Evolutionary conservation across 345 rosid species (phyloP).

Genomic region (Murraya koenigii): DNA sequence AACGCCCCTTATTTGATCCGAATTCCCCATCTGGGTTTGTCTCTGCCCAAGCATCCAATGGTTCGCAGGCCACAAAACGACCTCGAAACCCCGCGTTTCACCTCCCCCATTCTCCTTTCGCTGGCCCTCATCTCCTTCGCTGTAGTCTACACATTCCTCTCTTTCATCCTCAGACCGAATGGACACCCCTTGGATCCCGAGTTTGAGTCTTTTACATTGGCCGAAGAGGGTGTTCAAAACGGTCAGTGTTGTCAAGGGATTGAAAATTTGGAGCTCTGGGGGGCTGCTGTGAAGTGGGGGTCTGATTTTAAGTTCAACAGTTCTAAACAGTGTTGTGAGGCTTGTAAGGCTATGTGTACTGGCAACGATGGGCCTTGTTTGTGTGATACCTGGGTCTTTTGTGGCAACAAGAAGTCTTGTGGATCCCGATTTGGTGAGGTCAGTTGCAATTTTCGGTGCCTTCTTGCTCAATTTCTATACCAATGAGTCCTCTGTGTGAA

Average conservation of each 20-base stretch:
- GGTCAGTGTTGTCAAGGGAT: constrained; percentile 79
- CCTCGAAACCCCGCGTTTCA: constrained; percentile 52
- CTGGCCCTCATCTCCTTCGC: constrained; percentile 58
- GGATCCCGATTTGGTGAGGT: constrained; percentile 94
- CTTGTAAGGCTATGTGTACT: constrained; percentile 86
- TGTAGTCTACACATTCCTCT: constrained; percentile 65
- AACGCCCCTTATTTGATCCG: constrained; percentile 5
- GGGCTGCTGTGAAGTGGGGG: constrained; percentile 98
- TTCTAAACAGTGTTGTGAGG: constrained; percentile 67
- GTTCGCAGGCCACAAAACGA: constrained; percentile 62
- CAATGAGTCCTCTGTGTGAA: background rate
- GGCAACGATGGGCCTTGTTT: constrained; percentile 91
- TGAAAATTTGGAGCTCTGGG: constrained; percentile 91
- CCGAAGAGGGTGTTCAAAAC: constrained; percentile 13
- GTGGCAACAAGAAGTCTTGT: constrained; percentile 71
- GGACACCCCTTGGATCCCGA: constrained; percentile 7
- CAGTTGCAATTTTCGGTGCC: constrained; percentile 16
- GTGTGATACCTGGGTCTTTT: constrained; percentile 95
- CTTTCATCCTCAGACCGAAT: constrained; percentile 40
- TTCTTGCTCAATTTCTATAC: background rate
- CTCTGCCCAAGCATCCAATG: constrained; percentile 33
- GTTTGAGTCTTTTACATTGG: constrained; percentile 13
- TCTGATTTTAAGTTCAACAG: constrained; percentile 82
- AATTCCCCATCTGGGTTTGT: constrained; percentile 1
- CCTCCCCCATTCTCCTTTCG: constrained; percentile 47